A percentile compares a stretch with the other conserved stretches of the same genome.
Evolutionary conservation across 2,329 filamentous ascomycete genomes (phyloP).

Genomic region (Neospermospora avenae): DNA sequence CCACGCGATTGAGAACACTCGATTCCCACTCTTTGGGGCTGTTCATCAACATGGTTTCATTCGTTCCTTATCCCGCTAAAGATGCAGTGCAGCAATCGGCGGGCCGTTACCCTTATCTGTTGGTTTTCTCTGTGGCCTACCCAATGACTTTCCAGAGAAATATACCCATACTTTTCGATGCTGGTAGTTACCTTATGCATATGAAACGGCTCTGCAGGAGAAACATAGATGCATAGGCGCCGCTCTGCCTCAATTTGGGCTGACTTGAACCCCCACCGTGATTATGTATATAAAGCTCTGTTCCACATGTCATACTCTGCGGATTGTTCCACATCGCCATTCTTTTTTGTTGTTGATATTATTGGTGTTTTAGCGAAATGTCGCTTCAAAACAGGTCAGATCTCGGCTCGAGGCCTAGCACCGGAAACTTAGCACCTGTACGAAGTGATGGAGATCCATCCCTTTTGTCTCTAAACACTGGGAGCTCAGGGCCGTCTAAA

Average conservation of each 20-base stretch:
- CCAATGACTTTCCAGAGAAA: background rate
- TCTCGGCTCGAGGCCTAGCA: background rate
- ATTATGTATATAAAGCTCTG: background rate
- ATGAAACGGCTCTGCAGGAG: background rate
- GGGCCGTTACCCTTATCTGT: background rate
- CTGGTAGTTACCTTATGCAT: background rate
- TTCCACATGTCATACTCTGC: background rate
- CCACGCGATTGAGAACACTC: background rate
- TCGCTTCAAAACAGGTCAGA: background rate
- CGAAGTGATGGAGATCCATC: background rate
- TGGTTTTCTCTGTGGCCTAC: background rate
- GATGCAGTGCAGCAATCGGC: background rate
- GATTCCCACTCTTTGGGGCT: background rate
- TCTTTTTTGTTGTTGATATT: too few species aligned
- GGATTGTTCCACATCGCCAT: background rate
- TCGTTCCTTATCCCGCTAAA: background rate
- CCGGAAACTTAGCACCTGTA: background rate
- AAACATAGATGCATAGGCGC: background rate
- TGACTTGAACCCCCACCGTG: background rate
- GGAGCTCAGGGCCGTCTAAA: constrained; percentile 1
- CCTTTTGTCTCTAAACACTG: background rate
- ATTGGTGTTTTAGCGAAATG: background rate
- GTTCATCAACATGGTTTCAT: background rate
- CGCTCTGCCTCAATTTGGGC: background rate
- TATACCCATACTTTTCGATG: background rate